Percentiles rank a stretch among this genome's conserved stretches.
phyloP scores from a whole-genome alignment of 2,329 filamentous ascomycete genomes.

The Fusarium anthophilum region DNA sequence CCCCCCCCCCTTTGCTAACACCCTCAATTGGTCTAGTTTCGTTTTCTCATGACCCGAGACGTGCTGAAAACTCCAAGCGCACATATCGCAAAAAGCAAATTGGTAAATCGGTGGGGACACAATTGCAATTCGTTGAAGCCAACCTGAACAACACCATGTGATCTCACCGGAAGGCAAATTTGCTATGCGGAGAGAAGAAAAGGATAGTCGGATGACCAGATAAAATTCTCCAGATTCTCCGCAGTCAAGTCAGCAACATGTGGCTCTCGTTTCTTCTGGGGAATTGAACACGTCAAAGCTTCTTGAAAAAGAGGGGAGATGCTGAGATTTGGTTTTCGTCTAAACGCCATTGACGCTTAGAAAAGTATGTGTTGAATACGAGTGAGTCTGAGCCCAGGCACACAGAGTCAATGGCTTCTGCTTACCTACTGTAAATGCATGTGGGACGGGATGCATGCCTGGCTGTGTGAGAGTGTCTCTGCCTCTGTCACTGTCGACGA shows the following conservation, averaged over 20 bases:
- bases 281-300: constrained; percentile 17
- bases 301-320: background rate
- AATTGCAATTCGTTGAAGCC: background rate
- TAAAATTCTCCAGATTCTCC: constrained; percentile 24
- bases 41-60: constrained; percentile 21
- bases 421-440: background rate
- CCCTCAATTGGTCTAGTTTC: constrained; percentile 11
- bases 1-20: background rate
- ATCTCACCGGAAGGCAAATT: constrained; percentile 11
- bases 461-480: background rate
- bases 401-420: background rate
- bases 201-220: constrained; percentile 7
- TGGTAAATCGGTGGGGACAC: background rate
- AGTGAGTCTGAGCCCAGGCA: constrained; percentile 20
- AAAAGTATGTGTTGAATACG: background rate
- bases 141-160: constrained; percentile 9
- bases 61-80: constrained; percentile 18
- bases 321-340: constrained; percentile 13
- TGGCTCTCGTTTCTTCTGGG: constrained; percentile 11
- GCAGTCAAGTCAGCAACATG: constrained; percentile 13
- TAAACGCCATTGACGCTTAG: constrained; percentile 39
- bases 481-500: background rate
- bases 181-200: background rate
- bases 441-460: background rate
- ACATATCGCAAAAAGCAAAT: constrained; percentile 28